phyloP scores from a whole-genome alignment of 75 land plant genomes.

The Sequoia sempervirens region DNA sequence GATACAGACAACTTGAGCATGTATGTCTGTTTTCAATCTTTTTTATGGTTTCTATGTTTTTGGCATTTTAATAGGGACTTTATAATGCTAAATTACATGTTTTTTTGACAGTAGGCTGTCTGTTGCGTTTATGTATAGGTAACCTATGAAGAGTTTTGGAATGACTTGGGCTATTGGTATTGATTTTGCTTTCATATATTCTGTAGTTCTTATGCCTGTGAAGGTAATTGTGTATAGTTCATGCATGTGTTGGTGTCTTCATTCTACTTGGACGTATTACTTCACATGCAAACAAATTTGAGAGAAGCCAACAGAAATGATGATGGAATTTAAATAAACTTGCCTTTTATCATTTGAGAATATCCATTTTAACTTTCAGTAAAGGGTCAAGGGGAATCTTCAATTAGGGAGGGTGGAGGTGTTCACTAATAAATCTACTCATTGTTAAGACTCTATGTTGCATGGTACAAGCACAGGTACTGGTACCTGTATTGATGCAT shows the following conservation, averaged over 20 bases:
- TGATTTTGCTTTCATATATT: conserved; percentile 2
- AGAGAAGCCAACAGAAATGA: neutral
- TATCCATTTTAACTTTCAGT: neutral
- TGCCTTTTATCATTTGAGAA: neutral
- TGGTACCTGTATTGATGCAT: neutral
- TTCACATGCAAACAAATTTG: neutral
- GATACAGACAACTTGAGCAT: conserved; percentile 5
- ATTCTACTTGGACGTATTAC: neutral
- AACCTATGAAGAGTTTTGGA: neutral
- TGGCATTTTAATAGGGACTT: neutral
- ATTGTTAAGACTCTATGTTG: neutral
- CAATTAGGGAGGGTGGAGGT: neutral
- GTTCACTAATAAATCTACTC: neutral
- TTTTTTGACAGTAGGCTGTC: conserved; percentile 1
- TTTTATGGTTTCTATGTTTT: neutral
- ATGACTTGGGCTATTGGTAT: neutral
- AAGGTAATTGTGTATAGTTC: neutral
- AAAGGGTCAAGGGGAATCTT: neutral
- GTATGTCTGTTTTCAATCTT: conserved; percentile 8
- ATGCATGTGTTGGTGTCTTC: neutral
- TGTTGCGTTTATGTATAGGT: neutral
- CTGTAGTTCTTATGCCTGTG: neutral
- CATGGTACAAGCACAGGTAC: neutral
- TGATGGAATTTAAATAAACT: neutral
- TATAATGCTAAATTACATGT: neutral